Conservation (phyloP, 2,329 filamentous ascomycete species). For the Penicillium sp. region DNA sequence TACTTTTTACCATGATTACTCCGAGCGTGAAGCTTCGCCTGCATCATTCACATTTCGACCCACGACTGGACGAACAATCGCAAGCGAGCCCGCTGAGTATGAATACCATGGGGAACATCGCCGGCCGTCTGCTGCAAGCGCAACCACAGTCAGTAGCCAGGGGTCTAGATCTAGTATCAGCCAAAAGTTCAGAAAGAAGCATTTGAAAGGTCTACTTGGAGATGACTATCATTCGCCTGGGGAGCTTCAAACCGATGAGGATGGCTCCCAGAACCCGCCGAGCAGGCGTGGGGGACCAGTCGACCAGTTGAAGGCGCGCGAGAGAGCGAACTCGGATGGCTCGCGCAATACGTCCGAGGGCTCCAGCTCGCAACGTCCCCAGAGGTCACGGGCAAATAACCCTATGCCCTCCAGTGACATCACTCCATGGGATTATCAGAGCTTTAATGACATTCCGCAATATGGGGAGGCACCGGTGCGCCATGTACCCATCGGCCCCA, state of each 20-base stretch:
- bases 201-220: slow-evolving; percentile 87
- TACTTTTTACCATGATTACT: slow-evolving; percentile 41
- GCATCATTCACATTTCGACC: slow-evolving; percentile 69
- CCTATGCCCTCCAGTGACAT: slow-evolving; percentile 88
- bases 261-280: slow-evolving; percentile 53
- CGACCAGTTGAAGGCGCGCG: slow-evolving; percentile 61
- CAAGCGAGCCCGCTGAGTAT: slow-evolving; percentile 62
- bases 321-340: slow-evolving; percentile 80
- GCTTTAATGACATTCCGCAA: slow-evolving; percentile 72
- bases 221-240: slow-evolving; percentile 75
- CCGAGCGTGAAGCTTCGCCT: slow-evolving; percentile 52
- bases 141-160: slow-evolving; percentile 81
- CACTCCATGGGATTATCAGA: slow-evolving; percentile 95
- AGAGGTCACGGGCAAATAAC: slow-evolving; percentile 67
- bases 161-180: slow-evolving; percentile 73
- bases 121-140: slow-evolving; percentile 83
- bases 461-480: slow-evolving; percentile 77
- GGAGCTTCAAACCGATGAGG: slow-evolving; percentile 66
- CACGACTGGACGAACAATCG: slow-evolving; percentile 52
- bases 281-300: slow-evolving; percentile 33
- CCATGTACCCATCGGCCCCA: slow-evolving; percentile 66
- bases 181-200: slow-evolving; percentile 73
- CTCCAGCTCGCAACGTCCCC: slow-evolving; percentile 69
- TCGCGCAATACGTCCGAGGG: slow-evolving; percentile 52
- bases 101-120: slow-evolving; percentile 69